Percentiles rank a stretch among this genome's conserved stretches.
phyloP scores from a whole-genome alignment of 148 eudicot species.

The Diospyros lotus region DNA sequence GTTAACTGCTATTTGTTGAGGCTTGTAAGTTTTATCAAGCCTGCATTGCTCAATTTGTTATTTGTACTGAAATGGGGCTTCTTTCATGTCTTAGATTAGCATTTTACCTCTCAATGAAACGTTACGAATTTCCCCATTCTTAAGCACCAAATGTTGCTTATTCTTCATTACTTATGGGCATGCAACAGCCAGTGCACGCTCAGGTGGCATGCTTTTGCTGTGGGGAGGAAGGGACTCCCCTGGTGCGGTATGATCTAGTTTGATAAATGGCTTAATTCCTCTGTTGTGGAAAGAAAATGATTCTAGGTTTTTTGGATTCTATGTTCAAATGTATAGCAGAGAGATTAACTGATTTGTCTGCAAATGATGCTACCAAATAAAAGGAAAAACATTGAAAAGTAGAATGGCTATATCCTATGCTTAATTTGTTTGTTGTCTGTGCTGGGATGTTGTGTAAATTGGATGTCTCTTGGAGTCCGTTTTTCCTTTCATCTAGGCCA shows the following conservation, averaged over 20 bases:
- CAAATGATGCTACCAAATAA: not conserved
- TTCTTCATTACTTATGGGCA: conserved; percentile 43
- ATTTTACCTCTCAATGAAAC: not conserved
- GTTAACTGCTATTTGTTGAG: not conserved
- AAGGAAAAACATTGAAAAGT: not conserved
- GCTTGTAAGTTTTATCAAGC: not conserved
- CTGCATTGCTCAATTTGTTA: not conserved
- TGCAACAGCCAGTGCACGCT: conserved; percentile 95
- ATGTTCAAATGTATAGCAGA: not conserved
- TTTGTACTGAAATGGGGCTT: not conserved
- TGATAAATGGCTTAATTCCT: conserved; percentile 10
- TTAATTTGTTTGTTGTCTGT: not conserved
- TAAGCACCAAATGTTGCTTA: not conserved
- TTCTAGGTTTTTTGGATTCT: not conserved
- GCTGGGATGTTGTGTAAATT: too few species aligned
- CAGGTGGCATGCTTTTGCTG: conserved; percentile 97
- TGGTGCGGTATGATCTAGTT: conserved; percentile 59
- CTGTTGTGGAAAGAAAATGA: not conserved
- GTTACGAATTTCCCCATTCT: not conserved
- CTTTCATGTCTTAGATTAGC: not conserved
- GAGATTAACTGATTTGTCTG: not conserved
- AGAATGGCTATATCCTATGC: not conserved
- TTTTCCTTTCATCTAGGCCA: too few species aligned
- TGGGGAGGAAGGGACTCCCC: conserved; percentile 94
- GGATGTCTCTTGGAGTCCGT: too few species aligned